Evolutionary conservation across 345 rosid species (phyloP).

Genomic region (Corchorus olitorius): DNA sequence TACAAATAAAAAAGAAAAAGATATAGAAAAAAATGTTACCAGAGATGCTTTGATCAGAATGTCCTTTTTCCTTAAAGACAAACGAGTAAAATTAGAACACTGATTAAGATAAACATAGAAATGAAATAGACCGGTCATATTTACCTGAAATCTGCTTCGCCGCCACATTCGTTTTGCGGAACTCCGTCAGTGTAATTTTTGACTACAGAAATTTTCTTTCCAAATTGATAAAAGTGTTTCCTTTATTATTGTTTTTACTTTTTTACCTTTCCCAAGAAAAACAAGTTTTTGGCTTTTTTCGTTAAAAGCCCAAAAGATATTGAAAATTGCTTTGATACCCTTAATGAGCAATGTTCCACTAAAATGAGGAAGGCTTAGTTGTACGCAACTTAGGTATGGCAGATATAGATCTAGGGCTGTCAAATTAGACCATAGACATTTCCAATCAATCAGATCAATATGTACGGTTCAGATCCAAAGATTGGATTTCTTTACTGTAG

Average conservation of each 20-base stretch:
- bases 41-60: conserved; percentile 74
- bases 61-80: conserved; percentile 42
- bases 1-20: not conserved
- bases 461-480: conserved; percentile 19
- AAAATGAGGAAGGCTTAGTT: not conserved
- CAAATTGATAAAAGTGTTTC: not conserved
- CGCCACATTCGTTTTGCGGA: conserved; percentile 49
- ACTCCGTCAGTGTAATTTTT: not conserved
- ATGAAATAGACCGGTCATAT: not conserved
- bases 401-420: not conserved
- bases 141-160: conserved; percentile 47
- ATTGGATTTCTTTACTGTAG: not conserved
- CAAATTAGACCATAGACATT: not conserved
- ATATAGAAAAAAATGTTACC: conserved; percentile 41
- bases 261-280: not conserved
- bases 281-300: not conserved
- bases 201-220: not conserved
- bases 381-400: not conserved
- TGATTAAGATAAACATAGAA: not conserved
- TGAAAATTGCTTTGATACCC: not conserved
- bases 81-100: not conserved
- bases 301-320: not conserved
- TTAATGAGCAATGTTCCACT: not conserved
- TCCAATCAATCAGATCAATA: not conserved
- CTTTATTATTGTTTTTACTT: no score